Evolutionary conservation across 1,284 basidiomycete genomes (phyloP).

Genomic region (Sporisorium sorghi): DNA sequence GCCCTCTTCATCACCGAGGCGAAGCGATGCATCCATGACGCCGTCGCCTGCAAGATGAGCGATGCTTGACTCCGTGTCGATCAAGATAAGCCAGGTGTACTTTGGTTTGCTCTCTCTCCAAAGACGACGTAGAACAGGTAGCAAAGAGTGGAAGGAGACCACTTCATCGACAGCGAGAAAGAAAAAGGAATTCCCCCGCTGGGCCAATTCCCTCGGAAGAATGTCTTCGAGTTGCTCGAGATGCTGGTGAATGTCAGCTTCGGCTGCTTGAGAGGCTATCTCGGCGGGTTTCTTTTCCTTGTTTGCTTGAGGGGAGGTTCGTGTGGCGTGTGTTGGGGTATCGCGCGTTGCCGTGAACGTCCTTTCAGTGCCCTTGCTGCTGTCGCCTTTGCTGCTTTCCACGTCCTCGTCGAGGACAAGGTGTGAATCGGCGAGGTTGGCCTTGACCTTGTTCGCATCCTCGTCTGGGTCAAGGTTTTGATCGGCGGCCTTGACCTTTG

Average conservation of each 20-base stretch:
- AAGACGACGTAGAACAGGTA: neutral
- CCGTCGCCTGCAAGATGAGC: too few relatives aligned
- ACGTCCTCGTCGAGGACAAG: too few relatives aligned
- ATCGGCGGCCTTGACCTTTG: neutral
- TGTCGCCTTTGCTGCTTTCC: neutral
- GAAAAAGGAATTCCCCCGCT: neutral
- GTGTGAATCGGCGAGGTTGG: too few relatives aligned
- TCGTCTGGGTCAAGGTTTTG: neutral
- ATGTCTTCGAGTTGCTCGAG: neutral
- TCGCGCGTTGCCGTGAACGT: too few relatives aligned
- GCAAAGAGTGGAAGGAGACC: neutral
- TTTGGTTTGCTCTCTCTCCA: neutral
- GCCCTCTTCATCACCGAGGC: too few relatives aligned
- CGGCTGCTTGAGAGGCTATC: neutral
- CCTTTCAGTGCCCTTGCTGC: neutral
- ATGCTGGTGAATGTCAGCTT: neutral
- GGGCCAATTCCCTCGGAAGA: neutral
- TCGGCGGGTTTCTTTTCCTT: neutral
- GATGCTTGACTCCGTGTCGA: too few relatives aligned
- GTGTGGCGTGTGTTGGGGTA: too few relatives aligned
- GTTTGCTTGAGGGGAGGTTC: too few relatives aligned
- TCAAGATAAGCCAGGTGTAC: neutral
- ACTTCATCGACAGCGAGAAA: neutral
- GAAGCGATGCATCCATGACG: too few relatives aligned
- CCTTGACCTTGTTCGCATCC: neutral